These are phyloP conservation scores for Nasturtium officinale DNA, from an alignment of 345 rosid species.

Conservation along the genomic window DNA sequence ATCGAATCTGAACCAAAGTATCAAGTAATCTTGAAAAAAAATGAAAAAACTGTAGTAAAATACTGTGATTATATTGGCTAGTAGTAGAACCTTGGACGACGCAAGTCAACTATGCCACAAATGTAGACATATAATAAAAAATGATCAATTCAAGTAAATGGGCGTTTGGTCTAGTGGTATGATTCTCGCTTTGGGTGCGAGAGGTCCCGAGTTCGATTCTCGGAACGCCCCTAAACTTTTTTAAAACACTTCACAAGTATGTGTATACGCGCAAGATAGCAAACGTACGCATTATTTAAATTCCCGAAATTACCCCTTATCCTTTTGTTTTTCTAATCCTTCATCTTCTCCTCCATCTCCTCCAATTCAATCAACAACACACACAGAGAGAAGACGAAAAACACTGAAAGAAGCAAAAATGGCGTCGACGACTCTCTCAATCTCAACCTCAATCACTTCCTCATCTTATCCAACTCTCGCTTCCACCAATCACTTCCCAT, in stretches of 20 bases:
- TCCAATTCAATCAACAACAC: neutral
- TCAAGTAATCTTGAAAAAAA: no score
- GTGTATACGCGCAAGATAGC: neutral
- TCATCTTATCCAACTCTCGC: slow-evolving; percentile 38
- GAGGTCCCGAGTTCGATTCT: slow-evolving; percentile 91
- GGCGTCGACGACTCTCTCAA: slow-evolving; percentile 52
- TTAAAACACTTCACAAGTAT: no score
- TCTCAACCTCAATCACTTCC: slow-evolving; percentile 46
- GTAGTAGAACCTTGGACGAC: no score
- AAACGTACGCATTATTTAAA: neutral
- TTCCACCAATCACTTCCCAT: slow-evolving; percentile 26
- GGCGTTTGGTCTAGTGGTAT: slow-evolving; percentile 88
- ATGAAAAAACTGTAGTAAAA: no score
- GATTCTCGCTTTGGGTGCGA: slow-evolving; percentile 87
- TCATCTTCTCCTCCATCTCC: neutral
- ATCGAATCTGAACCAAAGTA: no score
- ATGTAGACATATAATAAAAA: no score
- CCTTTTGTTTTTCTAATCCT: slow-evolving; percentile 14
- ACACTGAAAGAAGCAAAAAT: slow-evolving; percentile 20
- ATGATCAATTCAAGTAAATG: no score
- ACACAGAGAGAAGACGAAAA: neutral
- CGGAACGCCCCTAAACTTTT: slow-evolving; percentile 51
- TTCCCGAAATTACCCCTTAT: slow-evolving; percentile 41
- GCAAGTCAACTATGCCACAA: no score
- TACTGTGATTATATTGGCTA: no score